Conservation (phyloP, 768 basidiomycete species). For the Punctularia strigosozonata region DNA sequence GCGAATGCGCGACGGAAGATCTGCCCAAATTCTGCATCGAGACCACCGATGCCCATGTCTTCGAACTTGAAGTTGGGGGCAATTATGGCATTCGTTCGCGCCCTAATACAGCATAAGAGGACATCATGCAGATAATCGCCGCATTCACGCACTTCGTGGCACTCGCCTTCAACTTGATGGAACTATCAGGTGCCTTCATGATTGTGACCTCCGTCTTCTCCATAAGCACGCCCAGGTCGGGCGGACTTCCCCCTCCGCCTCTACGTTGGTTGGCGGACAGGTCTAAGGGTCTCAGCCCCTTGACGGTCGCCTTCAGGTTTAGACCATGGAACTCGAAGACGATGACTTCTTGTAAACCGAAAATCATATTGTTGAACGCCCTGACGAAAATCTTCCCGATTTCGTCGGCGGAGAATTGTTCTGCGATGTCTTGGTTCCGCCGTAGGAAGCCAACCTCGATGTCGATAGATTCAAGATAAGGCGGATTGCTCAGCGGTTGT, state of each 20-base stretch:
- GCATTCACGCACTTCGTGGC: constrained; percentile 57
- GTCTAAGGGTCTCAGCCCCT: constrained; percentile 46
- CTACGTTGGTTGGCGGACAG: constrained; percentile 28
- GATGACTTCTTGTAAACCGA: constrained; percentile 57
- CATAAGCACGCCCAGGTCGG: constrained; percentile 65
- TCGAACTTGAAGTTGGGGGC: constrained; percentile 99
- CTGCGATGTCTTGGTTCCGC: constrained; percentile 39
- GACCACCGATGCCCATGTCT: constrained; percentile 98
- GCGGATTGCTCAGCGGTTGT: constrained; percentile 36
- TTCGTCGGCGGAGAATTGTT: constrained; percentile 82
- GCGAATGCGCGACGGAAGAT: constrained; percentile 99
- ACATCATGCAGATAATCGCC: constrained; percentile 1
- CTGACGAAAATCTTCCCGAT: constrained; percentile 65
- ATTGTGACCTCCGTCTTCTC: constrained; percentile 87
- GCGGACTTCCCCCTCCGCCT: constrained; percentile 11
- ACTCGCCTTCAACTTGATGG: constrained; percentile 86
- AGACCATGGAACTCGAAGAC: constrained; percentile 86
- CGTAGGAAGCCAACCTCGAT: constrained; percentile 63
- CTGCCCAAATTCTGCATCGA: constrained; percentile 88
- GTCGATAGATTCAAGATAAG: constrained; percentile 69
- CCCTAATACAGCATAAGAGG: constrained; percentile 30
- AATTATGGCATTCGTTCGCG: constrained; percentile 88
- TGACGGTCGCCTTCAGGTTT: constrained; percentile 62
- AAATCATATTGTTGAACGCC: constrained; percentile 60
- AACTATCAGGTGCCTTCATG: constrained; percentile 69